A percentile compares a stretch with the other conserved stretches of the same genome.
phyloP scores from a whole-genome alignment of 225 moss, liverwort and hornwort species.

The Marchantia polymorpha region DNA sequence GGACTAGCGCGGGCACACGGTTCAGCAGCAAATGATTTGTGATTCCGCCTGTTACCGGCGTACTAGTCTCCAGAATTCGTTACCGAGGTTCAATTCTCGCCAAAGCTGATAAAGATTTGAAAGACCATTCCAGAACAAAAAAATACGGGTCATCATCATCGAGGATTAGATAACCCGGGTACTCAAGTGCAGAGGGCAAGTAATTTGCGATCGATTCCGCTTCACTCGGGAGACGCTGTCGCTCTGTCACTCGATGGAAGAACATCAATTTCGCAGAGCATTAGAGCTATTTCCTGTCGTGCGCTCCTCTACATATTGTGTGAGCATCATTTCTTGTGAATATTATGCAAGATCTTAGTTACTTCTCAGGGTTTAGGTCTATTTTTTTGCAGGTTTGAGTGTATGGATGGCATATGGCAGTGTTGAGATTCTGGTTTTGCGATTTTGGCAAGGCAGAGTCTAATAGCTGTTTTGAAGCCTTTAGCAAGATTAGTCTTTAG shows the following conservation, averaged over 20 bases:
- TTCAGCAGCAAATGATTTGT: no score
- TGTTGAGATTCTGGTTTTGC: background rate
- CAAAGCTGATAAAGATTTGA: no score
- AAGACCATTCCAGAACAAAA: no score
- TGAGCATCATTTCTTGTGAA: background rate
- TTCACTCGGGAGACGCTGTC: background rate
- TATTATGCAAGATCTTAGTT: background rate
- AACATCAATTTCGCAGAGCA: conserved; percentile 15
- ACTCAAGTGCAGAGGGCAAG: no score
- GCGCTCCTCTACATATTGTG: conserved; percentile 24
- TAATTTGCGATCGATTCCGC: no score
- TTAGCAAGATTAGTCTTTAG: background rate
- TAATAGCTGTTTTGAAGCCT: background rate
- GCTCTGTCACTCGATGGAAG: conserved; percentile 29
- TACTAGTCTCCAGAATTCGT: no score
- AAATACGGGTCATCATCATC: no score
- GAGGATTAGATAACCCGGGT: no score
- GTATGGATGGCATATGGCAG: background rate
- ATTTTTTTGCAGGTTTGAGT: no score
- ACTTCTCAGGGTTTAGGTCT: background rate
- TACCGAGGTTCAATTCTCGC: no score
- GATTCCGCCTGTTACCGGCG: no score
- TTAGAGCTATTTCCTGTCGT: conserved; percentile 22
- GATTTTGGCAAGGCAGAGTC: background rate
- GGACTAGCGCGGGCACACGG: no score